Percentiles rank a stretch among this genome's conserved stretches.
phyloP scores from a whole-genome alignment of 2,329 filamentous ascomycete genomes.

The Clonostachys byssicola region DNA sequence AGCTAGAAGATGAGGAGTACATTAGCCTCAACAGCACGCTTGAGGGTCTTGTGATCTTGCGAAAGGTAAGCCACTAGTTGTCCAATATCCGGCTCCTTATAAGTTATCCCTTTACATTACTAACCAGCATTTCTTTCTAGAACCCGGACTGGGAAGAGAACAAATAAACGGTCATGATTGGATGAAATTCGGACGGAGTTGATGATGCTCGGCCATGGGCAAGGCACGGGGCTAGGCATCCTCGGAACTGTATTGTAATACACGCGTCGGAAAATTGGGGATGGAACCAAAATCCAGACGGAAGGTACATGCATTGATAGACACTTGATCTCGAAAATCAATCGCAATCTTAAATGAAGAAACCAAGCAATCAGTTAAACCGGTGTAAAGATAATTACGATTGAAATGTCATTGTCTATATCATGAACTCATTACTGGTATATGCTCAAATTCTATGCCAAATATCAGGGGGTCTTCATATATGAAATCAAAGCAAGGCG shows the following conservation, averaged over 20 bases:
- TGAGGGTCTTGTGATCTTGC: conserved; percentile 91
- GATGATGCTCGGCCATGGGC: background rate
- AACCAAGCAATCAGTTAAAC: background rate
- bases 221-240: too few species aligned
- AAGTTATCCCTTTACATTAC: background rate
- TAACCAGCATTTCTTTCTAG: conserved; percentile 14
- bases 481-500: too few species aligned
- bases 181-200: background rate
- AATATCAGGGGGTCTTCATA: too few species aligned
- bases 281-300: conserved; percentile 1
- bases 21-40: conserved; percentile 86
- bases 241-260: background rate
- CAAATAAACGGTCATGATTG: conserved; percentile 17
- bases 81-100: background rate
- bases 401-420: too few species aligned
- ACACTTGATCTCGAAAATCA: background rate
- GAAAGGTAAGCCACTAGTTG: conserved; percentile 63
- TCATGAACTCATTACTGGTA: too few species aligned
- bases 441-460: too few species aligned
- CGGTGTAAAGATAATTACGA: too few species aligned
- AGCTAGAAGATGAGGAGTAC: conserved; percentile 97
- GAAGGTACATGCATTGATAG: background rate
- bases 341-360: background rate
- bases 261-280: background rate
- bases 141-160: conserved; percentile 34